A percentile compares a stretch with the other conserved stretches of the same genome.
Evolutionary conservation across 768 basidiomycete species (phyloP).

Genomic region (Neoboletus brunneissimus): DNA sequence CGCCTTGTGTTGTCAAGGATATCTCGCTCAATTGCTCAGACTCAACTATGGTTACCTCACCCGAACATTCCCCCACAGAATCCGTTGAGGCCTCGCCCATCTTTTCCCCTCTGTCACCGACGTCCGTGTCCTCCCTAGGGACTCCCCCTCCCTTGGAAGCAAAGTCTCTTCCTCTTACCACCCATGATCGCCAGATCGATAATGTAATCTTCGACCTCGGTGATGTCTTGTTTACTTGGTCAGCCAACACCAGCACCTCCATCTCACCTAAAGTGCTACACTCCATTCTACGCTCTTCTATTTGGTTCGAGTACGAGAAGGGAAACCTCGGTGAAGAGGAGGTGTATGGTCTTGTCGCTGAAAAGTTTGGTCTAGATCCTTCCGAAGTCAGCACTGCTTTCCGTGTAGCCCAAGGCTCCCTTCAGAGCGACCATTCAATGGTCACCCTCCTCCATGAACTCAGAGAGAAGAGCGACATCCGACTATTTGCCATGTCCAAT

Average conservation of each 20-base stretch:
- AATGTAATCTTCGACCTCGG: constrained; percentile 24
- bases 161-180: background rate
- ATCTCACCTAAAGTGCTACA: constrained; percentile 11
- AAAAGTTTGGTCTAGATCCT: constrained; percentile 17
- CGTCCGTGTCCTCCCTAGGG: constrained; percentile 3
- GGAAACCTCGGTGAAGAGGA: constrained; percentile 16
- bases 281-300: constrained; percentile 14
- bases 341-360: constrained; percentile 1
- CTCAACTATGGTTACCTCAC: constrained; percentile 1
- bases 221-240: constrained; percentile 25
- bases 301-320: constrained; percentile 25
- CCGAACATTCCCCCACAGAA: background rate
- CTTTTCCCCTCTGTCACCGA: background rate
- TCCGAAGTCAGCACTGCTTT: constrained; percentile 11
- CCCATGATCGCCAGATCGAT: constrained; percentile 16
- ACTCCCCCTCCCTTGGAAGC: constrained; percentile 1
- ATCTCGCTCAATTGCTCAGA: background rate
- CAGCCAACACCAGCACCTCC: constrained; percentile 12
- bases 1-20: background rate
- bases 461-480: constrained; percentile 1
- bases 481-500: constrained; percentile 24
- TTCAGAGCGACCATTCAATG: constrained; percentile 15
- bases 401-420: constrained; percentile 1
- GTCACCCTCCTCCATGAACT: constrained; percentile 16
- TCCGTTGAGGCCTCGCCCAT: background rate